Evolutionary conservation across 2,329 filamentous ascomycete genomes (phyloP), one percentile per base, ranked within the genome.

Genomic region (Diplodia seriata): DNA sequence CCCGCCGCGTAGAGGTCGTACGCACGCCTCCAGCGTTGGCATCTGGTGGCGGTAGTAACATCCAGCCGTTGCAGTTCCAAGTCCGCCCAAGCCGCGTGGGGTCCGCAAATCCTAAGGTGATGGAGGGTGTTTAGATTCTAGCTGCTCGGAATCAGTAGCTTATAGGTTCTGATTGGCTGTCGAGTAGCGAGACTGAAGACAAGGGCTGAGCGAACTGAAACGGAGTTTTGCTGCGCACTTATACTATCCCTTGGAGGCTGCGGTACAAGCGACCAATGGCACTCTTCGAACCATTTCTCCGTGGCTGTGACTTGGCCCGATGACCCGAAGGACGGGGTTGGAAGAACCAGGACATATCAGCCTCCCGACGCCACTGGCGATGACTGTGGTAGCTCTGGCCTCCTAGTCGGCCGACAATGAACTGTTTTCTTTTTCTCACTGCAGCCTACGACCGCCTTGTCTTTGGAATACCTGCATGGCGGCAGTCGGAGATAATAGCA

Each of bases 81-180:
- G 2, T 26, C 26, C 31, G 43, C 23, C 26, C 57, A 31, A 43
- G 57, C 57, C 57, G 57, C 40, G 57, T 62, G 57, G 57, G 57
- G 57, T 62, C 57, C 40, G 47, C 31, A 26, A 33, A 33, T 36
- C 26, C 26, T 18, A 50, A 5, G 40, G 15, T 43, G 5, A 33
- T 62, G 57, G 57, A 47, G 56, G 36, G 56, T 47, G 20, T 26
- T 49, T 61, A 61, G 40, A 61, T 9, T 61, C 29, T n/a, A 20
- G 33, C 54, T 20, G 20, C 33, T 40, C 23, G 20, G 26, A 29
- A 43, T 14, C 20, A 4, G 36, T 43, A 33, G 57, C 40, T 18
- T 36, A 49, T 33, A 29, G n/a, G 14, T 5, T 12, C 57, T 62
- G 26, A 62, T 62, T 62, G 40, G 57, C 40, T 33, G 57, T 33